Base-by-base conservation (phyloP, 1,284 basidiomycete genomes). In the Schizophyllum commune region DNA sequence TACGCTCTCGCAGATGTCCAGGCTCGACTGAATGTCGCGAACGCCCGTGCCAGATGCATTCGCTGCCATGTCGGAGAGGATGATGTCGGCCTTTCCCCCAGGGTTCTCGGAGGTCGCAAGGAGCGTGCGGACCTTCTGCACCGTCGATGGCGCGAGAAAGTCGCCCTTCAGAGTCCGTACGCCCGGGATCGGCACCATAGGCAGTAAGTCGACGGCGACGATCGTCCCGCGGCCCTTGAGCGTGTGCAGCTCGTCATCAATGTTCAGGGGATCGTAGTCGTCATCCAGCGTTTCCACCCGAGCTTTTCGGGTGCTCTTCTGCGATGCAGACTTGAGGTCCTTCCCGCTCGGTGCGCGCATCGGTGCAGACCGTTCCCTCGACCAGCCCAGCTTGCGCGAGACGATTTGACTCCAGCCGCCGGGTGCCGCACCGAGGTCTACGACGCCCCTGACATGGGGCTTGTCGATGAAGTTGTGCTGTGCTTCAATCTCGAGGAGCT, bases 321-420 rank as follows among this genome's bases (percentile, higher is more conserved):
- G 39, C 57, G 20, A 55, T 58, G 57, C 59, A 47, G 58, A 53
- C 34, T 33, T 57, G 13, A 33, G 11, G 20, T 21, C 60, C 21
- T 22, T 56, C 17, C 19, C 55, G 27, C 32, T 52, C 17, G 21
- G 58, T 55, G 57, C 33, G 34, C 57, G 63, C 3, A 11, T 58
- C 32, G 51, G 57, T 59, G 55, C 21, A 22, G 58, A 55, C 15
- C 51, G 51, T 22, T 56, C 57, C 32, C 56, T 47, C 13, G 58
- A 62, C 77, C 80, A 81, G 1, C 82, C 82, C 21, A 88, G 71
- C 64, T 82, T 80, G 22, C 77, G 77, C 0, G 88, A 86, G 9
- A 86, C 85, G 20, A 93, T 91, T 68, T 95, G 92, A 61, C 86
- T 88, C 93, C 93, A 95, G 0, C 92, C 92, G 5, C 92, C 93